These are phyloP conservation scores for Neurospora hispaniola DNA, from an alignment of 495 filamentous ascomycete genomes.

Conservation along the genomic window DNA sequence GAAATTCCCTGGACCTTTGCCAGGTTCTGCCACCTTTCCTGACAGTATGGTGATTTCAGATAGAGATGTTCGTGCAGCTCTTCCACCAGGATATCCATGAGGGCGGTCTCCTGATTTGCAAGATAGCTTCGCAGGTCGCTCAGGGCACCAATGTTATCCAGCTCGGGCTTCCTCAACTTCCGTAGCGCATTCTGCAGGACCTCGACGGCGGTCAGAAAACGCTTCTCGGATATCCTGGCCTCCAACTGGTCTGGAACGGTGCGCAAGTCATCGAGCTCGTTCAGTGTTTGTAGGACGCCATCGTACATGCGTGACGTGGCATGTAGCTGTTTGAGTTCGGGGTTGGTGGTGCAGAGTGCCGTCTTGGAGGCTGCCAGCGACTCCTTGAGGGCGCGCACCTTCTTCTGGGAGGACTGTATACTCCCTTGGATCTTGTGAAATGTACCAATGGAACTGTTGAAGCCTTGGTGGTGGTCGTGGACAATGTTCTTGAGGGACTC, in stretches of 20 bases:
- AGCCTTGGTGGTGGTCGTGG: conserved; percentile 97
- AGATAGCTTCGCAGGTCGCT: conserved; percentile 80
- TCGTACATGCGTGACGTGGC: conserved; percentile 84
- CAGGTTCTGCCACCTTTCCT: conserved; percentile 81
- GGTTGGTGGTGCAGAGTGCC: conserved; percentile 74
- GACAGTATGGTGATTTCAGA: conserved; percentile 91
- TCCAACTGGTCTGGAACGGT: conserved; percentile 88
- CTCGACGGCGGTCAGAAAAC: conserved; percentile 86
- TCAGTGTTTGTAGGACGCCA: conserved; percentile 73
- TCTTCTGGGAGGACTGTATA: conserved; percentile 77
- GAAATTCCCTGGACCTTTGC: conserved; percentile 39
- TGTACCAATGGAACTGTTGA: conserved; percentile 97
- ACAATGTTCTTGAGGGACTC: conserved; percentile 89
- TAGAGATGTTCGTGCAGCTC: conserved; percentile 97
- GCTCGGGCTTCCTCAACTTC: conserved; percentile 71
- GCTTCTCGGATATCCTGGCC: conserved; percentile 87
- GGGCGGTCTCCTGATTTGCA: conserved; percentile 77
- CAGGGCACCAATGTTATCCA: conserved; percentile 85
- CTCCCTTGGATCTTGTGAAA: conserved; percentile 97
- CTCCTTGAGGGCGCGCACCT: conserved; percentile 72
- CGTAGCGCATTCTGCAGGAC: conserved; percentile 78
- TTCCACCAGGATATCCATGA: conserved; percentile 92
- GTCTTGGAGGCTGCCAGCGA: conserved; percentile 73
- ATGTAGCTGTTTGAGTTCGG: conserved; percentile 80
- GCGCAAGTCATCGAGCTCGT: conserved; percentile 79